Evolutionary conservation across 345 rosid species (phyloP).

Genomic region (Gossypium anomalum): DNA sequence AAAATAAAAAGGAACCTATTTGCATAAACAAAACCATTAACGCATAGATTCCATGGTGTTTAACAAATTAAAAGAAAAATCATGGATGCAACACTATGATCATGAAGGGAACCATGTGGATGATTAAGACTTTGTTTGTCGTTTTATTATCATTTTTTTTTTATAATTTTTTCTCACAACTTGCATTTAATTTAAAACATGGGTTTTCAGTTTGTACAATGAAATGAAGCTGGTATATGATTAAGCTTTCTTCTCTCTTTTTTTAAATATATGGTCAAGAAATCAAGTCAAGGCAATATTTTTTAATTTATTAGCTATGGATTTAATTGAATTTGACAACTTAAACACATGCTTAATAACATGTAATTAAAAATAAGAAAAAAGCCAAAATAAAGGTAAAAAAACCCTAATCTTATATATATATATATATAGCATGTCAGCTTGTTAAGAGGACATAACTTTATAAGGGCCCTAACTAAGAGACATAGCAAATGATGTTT

Average conservation of each 20-base stretch:
- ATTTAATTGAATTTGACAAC: background rate
- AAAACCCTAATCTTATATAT: background rate
- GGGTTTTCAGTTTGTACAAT: slow-evolving; percentile 4
- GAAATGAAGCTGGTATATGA: background rate
- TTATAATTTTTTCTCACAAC: background rate
- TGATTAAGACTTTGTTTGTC: slow-evolving; percentile 23
- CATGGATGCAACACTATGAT: slow-evolving; percentile 16
- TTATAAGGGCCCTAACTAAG: background rate
- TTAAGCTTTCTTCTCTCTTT: background rate
- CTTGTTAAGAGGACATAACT: background rate
- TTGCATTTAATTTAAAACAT: background rate
- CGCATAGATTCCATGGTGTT: slow-evolving; percentile 25
- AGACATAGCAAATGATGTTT: slow-evolving; percentile 7
- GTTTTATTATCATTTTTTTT: slow-evolving; percentile 12
- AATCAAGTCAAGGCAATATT: background rate
- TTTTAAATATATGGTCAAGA: background rate
- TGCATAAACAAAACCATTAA: slow-evolving; percentile 21
- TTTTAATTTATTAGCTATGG: background rate
- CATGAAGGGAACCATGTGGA: slow-evolving; percentile 25
- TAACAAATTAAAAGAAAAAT: background rate
- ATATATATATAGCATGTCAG: background rate
- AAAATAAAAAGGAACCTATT: background rate
- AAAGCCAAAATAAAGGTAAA: background rate
- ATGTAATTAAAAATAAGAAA: background rate
- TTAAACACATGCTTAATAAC: slow-evolving; percentile 7